A percentile compares a stretch with the other conserved stretches of the same genome.
Conservation (phyloP, 768 basidiomycete species). For the Exsudoporus frostii region DNA sequence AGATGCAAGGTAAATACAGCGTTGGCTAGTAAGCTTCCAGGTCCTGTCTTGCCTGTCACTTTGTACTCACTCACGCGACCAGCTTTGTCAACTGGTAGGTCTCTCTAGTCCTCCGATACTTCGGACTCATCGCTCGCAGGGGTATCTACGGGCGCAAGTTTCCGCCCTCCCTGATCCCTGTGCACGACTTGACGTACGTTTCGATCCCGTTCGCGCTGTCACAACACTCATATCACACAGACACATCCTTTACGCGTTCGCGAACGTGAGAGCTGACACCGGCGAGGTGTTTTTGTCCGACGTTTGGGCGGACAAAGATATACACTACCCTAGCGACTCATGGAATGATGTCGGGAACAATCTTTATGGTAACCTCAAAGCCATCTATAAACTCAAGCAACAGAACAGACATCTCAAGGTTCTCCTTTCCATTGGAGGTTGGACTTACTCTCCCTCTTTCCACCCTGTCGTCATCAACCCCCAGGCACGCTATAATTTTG, state of each 20-base stretch:
- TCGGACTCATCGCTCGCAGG: slow-evolving; percentile 41
- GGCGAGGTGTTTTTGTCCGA: slow-evolving; percentile 91
- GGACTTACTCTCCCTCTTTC: slow-evolving; percentile 89
- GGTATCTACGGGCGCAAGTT: slow-evolving; percentile 95
- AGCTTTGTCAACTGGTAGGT: slow-evolving; percentile 78
- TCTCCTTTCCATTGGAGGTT: slow-evolving; percentile 90
- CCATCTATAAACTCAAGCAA: slow-evolving; percentile 89
- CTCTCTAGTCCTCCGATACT: neutral
- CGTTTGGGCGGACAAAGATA: slow-evolving; percentile 93
- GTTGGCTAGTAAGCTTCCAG: slow-evolving; percentile 69
- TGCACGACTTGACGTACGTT: slow-evolving; percentile 78
- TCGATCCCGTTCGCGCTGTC: neutral
- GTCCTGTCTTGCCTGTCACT: slow-evolving; percentile 1
- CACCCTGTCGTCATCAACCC: slow-evolving; percentile 75
- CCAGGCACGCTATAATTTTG: slow-evolving; percentile 66
- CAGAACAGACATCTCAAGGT: slow-evolving; percentile 75
- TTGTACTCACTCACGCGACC: slow-evolving; percentile 6
- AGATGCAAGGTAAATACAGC: slow-evolving; percentile 59
- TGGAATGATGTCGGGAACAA: slow-evolving; percentile 93
- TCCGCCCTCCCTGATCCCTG: slow-evolving; percentile 82
- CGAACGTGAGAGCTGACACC: slow-evolving; percentile 75
- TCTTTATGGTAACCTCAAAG: slow-evolving; percentile 94
- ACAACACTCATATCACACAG: slow-evolving; percentile 34
- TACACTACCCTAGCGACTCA: slow-evolving; percentile 91
- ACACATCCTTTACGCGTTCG: slow-evolving; percentile 92